These are phyloP conservation scores for Ophiostoma sp. DNA, from an alignment of 2,329 filamentous ascomycete species.

Conservation along the genomic window DNA sequence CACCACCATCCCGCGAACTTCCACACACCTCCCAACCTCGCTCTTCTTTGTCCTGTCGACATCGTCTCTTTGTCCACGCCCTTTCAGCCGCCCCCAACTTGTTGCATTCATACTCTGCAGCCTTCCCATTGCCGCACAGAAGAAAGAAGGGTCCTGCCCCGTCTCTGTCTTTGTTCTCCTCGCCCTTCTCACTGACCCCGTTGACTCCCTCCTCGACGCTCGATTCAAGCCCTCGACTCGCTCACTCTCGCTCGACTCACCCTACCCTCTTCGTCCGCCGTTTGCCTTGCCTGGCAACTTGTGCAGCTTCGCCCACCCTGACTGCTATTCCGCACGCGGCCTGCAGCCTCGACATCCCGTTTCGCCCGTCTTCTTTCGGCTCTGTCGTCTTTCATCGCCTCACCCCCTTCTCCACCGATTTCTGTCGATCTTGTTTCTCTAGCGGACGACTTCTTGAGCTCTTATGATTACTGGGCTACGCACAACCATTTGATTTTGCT, in stretches of 20 bases:
- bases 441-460: neutral
- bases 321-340: conserved; percentile 2
- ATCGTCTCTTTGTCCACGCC: neutral
- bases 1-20: neutral
- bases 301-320: neutral
- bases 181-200: neutral
- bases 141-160: conserved; percentile 1
- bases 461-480: neutral
- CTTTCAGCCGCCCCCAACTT: conserved; percentile 11
- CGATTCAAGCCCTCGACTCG: neutral
- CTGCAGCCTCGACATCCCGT: neutral
- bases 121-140: neutral
- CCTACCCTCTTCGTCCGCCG: neutral
- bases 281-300: neutral
- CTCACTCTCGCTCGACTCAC: neutral
- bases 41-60: neutral
- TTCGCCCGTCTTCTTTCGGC: neutral
- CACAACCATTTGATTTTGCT: neutral
- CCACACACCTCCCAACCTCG: neutral
- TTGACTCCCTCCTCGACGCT: neutral
- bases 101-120: conserved; percentile 11
- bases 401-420: neutral
- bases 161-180: neutral
- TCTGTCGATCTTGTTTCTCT: neutral
- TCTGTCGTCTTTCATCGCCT: neutral